Base-by-base conservation (phyloP, 345 rosid species). In the Eucalyptus coolabah region DNA sequence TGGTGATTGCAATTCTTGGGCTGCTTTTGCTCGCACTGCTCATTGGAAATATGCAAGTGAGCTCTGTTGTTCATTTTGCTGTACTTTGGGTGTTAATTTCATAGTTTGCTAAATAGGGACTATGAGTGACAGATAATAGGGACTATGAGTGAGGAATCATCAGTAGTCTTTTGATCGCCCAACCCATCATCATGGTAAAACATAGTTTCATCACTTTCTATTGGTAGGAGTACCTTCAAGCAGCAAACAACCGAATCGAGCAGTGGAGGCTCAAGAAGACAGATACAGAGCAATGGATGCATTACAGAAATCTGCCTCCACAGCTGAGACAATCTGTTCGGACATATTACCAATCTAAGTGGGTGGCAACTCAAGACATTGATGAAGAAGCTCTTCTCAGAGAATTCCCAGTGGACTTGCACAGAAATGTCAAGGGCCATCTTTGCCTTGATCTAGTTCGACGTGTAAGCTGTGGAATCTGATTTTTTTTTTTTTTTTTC, bases 371-470 rank as follows among this genome's bases (percentile, higher is more conserved):
- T 87, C 92, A 94, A 81, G 96, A 96, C 19, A 97, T 96, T 53
- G 93, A 93, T 32, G 97, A 95, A 93, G 97, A 96, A 91, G 88
- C 95, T 88, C 94, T 95, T 86, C 92, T 94, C 60, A 93, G 88
- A 86, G 94, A 93, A 32, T 91, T 96, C 83, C 98, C 98, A 1
- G 90, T 93, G 5, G 96, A 96, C 93, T 96, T 96, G 17, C 95
- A 95, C 5, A 93, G 95, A 91, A 95, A 95, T 80, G 94, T 96
- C 91, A 94, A 95, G 91, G 89, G 96, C 32, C 96, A 96, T 93
- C 94, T 95, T 23, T 96, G 98, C 92, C 93, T 96, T 86, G 97
- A 95, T 90, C 96, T 95, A 90, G 97, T 96, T 89, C 94, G 95
- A 82, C 96, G 93, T 56, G 97, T 96, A 95, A 91, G 95, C 93